Conservation (phyloP, 345 rosid species). For the Bretschneidera sinensis region DNA sequence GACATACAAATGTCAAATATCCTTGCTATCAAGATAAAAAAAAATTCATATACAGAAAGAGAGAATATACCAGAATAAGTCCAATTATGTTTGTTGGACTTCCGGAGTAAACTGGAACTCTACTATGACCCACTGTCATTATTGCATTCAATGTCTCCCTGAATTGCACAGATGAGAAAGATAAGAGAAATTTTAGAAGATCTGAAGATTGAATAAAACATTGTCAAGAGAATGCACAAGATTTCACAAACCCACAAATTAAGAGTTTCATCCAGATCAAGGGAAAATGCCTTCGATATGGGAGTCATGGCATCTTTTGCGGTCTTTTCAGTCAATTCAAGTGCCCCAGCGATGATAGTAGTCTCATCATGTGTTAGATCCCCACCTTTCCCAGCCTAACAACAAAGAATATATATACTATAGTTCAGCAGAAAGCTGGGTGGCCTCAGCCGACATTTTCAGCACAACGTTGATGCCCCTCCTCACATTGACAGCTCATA, state of each 20-base stretch:
- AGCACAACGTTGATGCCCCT: constrained; percentile 12
- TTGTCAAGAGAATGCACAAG: constrained; percentile 17
- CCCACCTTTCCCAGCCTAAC: constrained; percentile 96
- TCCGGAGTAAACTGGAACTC: constrained; percentile 82
- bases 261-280: constrained; percentile 92
- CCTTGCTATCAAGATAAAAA: background rate
- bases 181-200: constrained; percentile 15
- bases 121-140: constrained; percentile 91
- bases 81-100: constrained; percentile 79
- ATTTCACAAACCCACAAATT: constrained; percentile 68
- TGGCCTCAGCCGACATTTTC: background rate
- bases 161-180: constrained; percentile 16
- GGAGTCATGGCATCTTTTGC: constrained; percentile 96
- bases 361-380: constrained; percentile 92
- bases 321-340: constrained; percentile 86
- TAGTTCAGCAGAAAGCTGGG: constrained; percentile 9
- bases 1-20: background rate
- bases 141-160: constrained; percentile 80
- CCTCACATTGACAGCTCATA: too few relatives aligned
- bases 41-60: background rate
- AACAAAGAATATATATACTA: constrained; percentile 10
- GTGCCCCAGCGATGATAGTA: constrained; percentile 92
- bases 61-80: constrained; percentile 62
- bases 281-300: constrained; percentile 92
- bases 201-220: constrained; percentile 7